Base-by-base conservation (phyloP, 129 eudicot genomes). In the Flaveria trinervia region DNA sequence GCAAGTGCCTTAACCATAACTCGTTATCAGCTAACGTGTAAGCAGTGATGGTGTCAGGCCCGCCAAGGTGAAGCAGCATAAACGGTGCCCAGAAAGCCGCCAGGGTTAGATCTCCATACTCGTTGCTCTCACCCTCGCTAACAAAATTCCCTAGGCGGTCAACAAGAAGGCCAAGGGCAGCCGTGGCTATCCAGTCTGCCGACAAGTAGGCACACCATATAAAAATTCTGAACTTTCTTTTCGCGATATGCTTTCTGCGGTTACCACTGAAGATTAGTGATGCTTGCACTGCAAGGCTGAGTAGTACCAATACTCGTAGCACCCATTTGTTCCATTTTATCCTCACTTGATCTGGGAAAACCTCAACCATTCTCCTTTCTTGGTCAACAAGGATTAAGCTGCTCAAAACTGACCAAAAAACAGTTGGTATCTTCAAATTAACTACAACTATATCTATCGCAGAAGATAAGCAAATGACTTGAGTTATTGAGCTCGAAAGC, bases 11-110 rank as follows among this genome's bases (percentile, higher is more conserved):
- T 44, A 73, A 15, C 87, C 87, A 84, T 13, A 84, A 69, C 41
- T 84, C 87, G 51, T 84, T 84, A 51, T 84, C 87, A 0, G 65
- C 84, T 59, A 84, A 44, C 2, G 87, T 54, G 15, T 74, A 74
- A 1, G 84, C 87, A 1, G 87, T 75, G 39, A 84, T 84, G 43
- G 87, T 84, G 54, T 84, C 84, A 0, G 82, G 79, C 4, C 87
- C 87, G 9, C 87, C 87, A 5, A 84, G 81, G 9, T 84, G 87
- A 7, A 84, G 72, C 43, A 84, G 75, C 3, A 84, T 75, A 70
- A 84, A 75, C 0, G 87, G 90, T 17, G 90, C 87, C 89, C 89
- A 86, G 30, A 86, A 83, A 3, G 89, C 84, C 73, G 56, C 74
- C 2, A 83, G 52, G 2, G 49, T 30, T 49, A 64, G 39, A 75